phyloP scores from a whole-genome alignment of 2,329 filamentous ascomycete genomes.

The Orbilia oligospora region DNA sequence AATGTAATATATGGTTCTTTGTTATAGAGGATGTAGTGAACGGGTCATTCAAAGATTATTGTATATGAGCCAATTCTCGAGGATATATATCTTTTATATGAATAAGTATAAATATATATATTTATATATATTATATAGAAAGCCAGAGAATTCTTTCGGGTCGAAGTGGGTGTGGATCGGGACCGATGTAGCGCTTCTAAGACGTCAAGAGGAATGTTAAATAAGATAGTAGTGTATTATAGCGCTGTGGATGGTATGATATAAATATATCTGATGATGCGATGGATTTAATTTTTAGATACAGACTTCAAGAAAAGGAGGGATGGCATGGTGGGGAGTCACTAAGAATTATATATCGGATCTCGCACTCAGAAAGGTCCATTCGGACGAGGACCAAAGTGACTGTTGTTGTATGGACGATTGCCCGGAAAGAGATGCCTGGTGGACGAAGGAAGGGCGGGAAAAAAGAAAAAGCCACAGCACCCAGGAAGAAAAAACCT shows the following conservation, averaged over 20 bases:
- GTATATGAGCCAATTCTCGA: conserved; percentile 30
- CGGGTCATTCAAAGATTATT: conserved; percentile 35
- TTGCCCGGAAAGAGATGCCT: conserved; percentile 60
- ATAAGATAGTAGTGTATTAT: conserved; percentile 32
- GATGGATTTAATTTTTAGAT: conserved; percentile 32
- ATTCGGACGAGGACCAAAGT: conserved; percentile 48
- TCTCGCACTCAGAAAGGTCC: conserved; percentile 43
- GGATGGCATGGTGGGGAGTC: conserved; percentile 56
- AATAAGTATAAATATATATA: no score
- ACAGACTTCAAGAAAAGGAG: conserved; percentile 45
- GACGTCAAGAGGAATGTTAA: conserved; percentile 48
- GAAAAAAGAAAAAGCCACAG: conserved; percentile 50
- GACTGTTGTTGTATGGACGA: conserved; percentile 54
- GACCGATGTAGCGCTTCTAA: conserved; percentile 14
- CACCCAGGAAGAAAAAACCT: conserved; percentile 60
- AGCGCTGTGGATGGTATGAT: no score
- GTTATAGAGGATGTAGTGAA: not conserved
- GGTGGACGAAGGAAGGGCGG: conserved; percentile 46
- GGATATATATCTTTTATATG: not conserved
- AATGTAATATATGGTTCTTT: not conserved
- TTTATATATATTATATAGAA: not conserved
- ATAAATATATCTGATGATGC: conserved; percentile 26
- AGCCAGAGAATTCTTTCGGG: conserved; percentile 24
- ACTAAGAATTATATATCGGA: conserved; percentile 60
- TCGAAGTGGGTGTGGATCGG: conserved; percentile 16